Evolutionary conservation across 495 filamentous ascomycete species (phyloP).

Genomic region (Penicillium cataractarum): DNA sequence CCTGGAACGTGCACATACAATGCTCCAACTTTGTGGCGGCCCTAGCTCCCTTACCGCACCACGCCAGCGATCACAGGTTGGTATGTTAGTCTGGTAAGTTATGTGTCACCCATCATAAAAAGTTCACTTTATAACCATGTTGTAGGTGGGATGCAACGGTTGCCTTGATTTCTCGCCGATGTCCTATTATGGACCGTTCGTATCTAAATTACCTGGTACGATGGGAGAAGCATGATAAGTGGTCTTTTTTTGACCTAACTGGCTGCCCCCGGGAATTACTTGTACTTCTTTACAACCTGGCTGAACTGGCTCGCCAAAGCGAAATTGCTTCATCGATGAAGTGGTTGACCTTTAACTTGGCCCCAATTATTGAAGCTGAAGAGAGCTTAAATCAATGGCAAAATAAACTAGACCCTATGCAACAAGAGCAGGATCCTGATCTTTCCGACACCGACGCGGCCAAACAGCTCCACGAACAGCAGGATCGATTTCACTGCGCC

Average conservation of each 20-base stretch:
- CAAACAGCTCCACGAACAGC: slow-evolving; percentile 27
- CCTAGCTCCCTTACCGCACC: slow-evolving; percentile 9
- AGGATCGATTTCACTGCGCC: slow-evolving; percentile 34
- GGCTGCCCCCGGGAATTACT: slow-evolving; percentile 30
- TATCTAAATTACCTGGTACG: slow-evolving; percentile 22
- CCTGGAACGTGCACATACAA: slow-evolving; percentile 10
- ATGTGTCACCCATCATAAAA: neutral
- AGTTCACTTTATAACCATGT: neutral
- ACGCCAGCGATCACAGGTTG: slow-evolving; percentile 28
- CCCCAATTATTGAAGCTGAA: slow-evolving; percentile 24
- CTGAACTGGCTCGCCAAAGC: slow-evolving; percentile 24
- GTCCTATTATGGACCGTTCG: slow-evolving; percentile 22
- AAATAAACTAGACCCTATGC: neutral
- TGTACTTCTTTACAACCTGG: slow-evolving; percentile 23
- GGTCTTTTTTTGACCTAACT: slow-evolving; percentile 34
- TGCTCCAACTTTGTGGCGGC: slow-evolving; percentile 21
- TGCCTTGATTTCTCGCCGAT: slow-evolving; percentile 29
- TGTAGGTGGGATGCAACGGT: slow-evolving; percentile 36
- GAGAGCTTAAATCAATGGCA: slow-evolving; percentile 15
- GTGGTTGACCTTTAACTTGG: slow-evolving; percentile 31
- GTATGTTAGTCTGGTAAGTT: slow-evolving; percentile 32
- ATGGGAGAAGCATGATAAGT: slow-evolving; percentile 22
- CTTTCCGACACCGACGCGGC: slow-evolving; percentile 10
- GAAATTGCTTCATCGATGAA: slow-evolving; percentile 29
- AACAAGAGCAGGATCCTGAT: neutral